Percentiles rank a stretch among this genome's conserved stretches.
Conservation (phyloP, 2,329 filamentous ascomycete genomes). For the Hawksworthiomyces lignivorus region DNA sequence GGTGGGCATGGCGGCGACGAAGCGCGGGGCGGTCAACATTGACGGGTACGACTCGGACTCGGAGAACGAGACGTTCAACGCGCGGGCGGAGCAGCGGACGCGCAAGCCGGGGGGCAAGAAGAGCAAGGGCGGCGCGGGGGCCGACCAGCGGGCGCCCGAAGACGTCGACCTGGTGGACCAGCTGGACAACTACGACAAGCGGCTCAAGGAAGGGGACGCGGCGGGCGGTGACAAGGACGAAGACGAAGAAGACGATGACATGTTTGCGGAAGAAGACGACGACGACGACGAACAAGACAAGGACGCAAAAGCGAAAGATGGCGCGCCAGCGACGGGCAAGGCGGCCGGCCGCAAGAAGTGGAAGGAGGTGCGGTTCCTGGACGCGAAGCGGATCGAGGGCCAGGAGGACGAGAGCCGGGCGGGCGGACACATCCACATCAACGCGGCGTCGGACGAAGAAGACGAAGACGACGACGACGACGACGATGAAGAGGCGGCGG, state of each 20-base stretch:
- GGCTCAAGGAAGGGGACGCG: conserved; percentile 27
- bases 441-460: conserved; percentile 38
- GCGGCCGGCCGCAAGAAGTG: conserved; percentile 43
- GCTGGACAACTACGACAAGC: conserved; percentile 46
- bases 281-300: conserved; percentile 41
- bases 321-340: conserved; percentile 22
- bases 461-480: conserved; percentile 54
- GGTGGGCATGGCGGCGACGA: conserved; percentile 63
- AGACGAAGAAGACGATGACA: conserved; percentile 67
- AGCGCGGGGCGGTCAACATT: conserved; percentile 90
- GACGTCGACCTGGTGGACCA: conserved; percentile 44
- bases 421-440: conserved; percentile 4
- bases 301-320: conserved; percentile 13
- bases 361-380: conserved; percentile 54
- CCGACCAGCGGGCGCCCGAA: too few relatives aligned
- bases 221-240: conserved; percentile 30
- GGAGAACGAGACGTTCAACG: conserved; percentile 80
- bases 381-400: conserved; percentile 62
- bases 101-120: conserved; percentile 21
- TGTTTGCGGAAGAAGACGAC: conserved; percentile 64
- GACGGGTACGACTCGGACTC: conserved; percentile 97
- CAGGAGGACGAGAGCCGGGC: conserved; percentile 51
- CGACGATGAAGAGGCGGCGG: conserved; percentile 60
- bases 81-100: conserved; percentile 55
- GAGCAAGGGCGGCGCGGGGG: conserved; percentile 7